Evolutionary conservation across 495 filamentous ascomycete genomes (phyloP).

Genomic region (Hypoxylon fragiforme): DNA sequence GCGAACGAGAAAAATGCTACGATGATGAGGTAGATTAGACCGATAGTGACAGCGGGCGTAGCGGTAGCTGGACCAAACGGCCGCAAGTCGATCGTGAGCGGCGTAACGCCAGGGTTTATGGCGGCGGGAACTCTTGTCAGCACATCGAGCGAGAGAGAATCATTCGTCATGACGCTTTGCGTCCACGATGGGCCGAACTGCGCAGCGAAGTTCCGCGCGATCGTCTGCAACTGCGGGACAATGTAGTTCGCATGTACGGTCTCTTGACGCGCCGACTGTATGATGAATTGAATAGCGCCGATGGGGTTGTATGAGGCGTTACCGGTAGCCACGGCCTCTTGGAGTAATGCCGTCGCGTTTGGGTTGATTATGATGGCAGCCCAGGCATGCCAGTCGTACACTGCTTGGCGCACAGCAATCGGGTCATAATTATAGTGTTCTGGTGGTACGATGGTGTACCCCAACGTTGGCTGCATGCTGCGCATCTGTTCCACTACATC

Average conservation of each 20-base stretch:
- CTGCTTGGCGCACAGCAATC: constrained; percentile 59
- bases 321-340: constrained; percentile 56
- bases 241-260: constrained; percentile 58
- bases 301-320: constrained; percentile 67
- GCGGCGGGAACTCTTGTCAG: constrained; percentile 58
- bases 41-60: constrained; percentile 65
- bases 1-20: constrained; percentile 72
- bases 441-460: constrained; percentile 54
- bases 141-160: constrained; percentile 41
- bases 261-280: constrained; percentile 62
- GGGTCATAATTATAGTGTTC: constrained; percentile 61
- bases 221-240: constrained; percentile 49
- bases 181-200: constrained; percentile 61
- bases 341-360: constrained; percentile 65
- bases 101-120: constrained; percentile 65
- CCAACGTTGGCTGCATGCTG: constrained; percentile 42
- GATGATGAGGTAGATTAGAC: constrained; percentile 74
- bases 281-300: constrained; percentile 63
- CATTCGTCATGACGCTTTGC: constrained; percentile 44
- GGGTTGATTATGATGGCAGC: constrained; percentile 67
- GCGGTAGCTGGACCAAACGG: constrained; percentile 62
- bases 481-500: constrained; percentile 45
- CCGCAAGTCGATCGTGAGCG: constrained; percentile 62
- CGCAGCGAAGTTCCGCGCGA: constrained; percentile 50
- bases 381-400: constrained; percentile 66